Conservation (phyloP, 805 yeast species). For the Wickerhamomyces ciferrii region DNA sequence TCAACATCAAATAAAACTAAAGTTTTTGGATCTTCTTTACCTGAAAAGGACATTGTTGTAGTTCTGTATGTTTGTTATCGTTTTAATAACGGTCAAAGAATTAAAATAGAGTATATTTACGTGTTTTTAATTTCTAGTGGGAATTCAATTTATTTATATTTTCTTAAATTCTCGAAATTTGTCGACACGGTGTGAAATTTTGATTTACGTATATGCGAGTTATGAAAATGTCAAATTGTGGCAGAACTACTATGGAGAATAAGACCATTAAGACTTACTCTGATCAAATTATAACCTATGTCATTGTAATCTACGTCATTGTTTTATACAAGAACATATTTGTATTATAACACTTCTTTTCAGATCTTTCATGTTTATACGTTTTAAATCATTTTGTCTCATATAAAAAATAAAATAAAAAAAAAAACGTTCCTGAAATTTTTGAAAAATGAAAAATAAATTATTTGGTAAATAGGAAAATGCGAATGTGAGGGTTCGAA, state of each 20-base stretch:
- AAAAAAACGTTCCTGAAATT: background rate
- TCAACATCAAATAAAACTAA: conserved; percentile 96
- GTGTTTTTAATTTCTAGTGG: background rate
- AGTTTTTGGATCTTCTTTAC: conserved; percentile 79
- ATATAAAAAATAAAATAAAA: no score
- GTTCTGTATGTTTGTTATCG: background rate
- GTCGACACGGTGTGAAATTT: no score
- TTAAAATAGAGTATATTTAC: background rate
- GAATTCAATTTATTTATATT: background rate
- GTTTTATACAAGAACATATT: no score
- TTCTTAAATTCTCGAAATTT: no score
- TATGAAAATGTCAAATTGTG: no score
- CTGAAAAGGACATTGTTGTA: conserved; percentile 49
- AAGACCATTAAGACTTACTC: no score
- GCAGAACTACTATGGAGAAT: no score
- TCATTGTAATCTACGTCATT: background rate
- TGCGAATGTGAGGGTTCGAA: no score
- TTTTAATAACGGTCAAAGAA: background rate
- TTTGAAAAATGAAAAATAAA: background rate
- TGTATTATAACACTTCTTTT: background rate
- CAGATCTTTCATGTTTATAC: background rate
- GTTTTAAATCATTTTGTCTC: no score
- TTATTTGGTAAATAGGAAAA: no score
- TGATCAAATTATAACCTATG: background rate
- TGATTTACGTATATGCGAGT: no score